Evolutionary conservation across 495 filamentous ascomycete species (phyloP).

Genomic region (Xylaria nigripes): DNA sequence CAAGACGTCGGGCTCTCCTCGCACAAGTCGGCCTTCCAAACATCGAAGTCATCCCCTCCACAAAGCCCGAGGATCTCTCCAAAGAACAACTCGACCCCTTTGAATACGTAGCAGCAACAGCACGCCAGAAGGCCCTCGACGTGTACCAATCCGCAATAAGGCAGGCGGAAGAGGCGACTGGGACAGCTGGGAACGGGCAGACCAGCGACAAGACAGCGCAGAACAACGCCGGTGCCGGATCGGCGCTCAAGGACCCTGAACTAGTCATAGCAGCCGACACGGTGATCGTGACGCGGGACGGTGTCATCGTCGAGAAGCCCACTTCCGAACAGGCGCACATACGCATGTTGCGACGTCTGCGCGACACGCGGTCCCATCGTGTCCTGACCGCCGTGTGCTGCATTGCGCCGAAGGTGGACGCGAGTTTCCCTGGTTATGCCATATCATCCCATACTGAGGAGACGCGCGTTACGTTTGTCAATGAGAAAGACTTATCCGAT

Average conservation of each 20-base stretch:
- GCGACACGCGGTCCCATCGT: slow-evolving; percentile 66
- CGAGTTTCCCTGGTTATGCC: slow-evolving; percentile 74
- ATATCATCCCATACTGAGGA: slow-evolving; percentile 76
- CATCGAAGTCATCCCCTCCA: slow-evolving; percentile 75
- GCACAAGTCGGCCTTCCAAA: slow-evolving; percentile 63
- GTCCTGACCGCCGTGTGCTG: slow-evolving; percentile 74
- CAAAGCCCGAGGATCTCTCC: slow-evolving; percentile 69
- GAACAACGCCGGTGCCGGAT: neutral
- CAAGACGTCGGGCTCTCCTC: slow-evolving; percentile 73
- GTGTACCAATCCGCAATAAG: slow-evolving; percentile 54
- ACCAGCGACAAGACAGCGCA: neutral
- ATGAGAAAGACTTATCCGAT: slow-evolving; percentile 59
- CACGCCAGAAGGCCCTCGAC: slow-evolving; percentile 65
- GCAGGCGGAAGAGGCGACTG: neutral
- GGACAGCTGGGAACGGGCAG: slow-evolving; percentile 27
- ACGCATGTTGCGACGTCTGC: slow-evolving; percentile 67
- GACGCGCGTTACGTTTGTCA: slow-evolving; percentile 70
- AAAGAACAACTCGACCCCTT: slow-evolving; percentile 68
- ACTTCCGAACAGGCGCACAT: slow-evolving; percentile 69
- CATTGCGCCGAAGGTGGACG: slow-evolving; percentile 70
- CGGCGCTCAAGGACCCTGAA: slow-evolving; percentile 59
- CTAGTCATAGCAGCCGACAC: slow-evolving; percentile 91
- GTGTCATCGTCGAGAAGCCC: slow-evolving; percentile 84
- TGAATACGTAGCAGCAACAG: slow-evolving; percentile 86
- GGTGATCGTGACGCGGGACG: slow-evolving; percentile 67